Evolutionary conservation across 331 rosid genomes (phyloP), one percentile per base, ranked within the genome.

Genomic region (Rhamnella rubrinervis): DNA sequence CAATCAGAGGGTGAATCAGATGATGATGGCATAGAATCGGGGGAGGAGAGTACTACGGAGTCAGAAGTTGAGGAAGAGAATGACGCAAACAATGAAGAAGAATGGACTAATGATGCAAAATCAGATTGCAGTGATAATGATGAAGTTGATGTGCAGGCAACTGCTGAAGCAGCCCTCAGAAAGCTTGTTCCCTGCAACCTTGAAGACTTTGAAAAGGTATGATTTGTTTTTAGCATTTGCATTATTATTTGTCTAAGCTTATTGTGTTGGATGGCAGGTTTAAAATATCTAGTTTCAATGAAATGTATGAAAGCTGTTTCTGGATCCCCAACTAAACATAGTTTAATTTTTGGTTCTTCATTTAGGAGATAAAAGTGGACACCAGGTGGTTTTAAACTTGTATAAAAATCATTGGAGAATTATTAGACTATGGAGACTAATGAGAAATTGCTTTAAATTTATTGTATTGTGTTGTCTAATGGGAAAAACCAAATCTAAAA

Each of bases 11-110:
- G 85, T 7, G 98, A 93, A 66, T 87, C 89, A 46, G 96, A 93
- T 15, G 96, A 88, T 55, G 96, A 92, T 71, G 72, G 75, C 80
- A 83, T 75, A 26, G 91, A 81, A 72, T 78, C 88, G 31, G 92
- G 84, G 71, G 95, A 85, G 41, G 93, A 86, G 63, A 66, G 35
- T 31, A 31, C 35, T 31, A 31, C 90, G 11, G 98, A 89, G 50
- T 91, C 96, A 5, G 97, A 91, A 80, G 84, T 70, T 63, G 98
- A 93, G 47, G 85, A 82, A 75, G 97, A 92, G 65, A 85, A 88
- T 69, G 85, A 68, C 71, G 90, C 84, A 9, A 79, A 76, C 53
- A 88, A 87, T 65, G 97, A 91, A 79, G 96, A 87, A 72, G 98
- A 87, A 40, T 91, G 91, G 95, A 78, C 92, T 51, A 91, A 83